phyloP scores from a whole-genome alignment of 352 stramenopile species.

The Phytophthora hybrid region DNA sequence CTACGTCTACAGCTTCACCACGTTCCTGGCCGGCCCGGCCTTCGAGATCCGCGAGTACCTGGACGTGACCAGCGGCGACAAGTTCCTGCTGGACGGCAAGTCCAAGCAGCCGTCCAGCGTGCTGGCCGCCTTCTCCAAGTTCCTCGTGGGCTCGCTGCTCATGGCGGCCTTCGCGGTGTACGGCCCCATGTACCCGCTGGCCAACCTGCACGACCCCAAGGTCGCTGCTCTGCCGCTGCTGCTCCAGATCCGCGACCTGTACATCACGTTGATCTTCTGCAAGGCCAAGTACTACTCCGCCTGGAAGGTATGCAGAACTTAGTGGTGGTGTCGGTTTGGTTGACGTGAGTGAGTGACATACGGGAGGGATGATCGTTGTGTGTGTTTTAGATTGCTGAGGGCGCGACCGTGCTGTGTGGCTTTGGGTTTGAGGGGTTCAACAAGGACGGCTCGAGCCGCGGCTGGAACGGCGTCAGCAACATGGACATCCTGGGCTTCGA shows the following conservation, averaged over 20 bases:
- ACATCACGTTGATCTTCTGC: slow-evolving; percentile 92
- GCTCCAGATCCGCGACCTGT: slow-evolving; percentile 82
- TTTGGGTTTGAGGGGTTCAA: slow-evolving; percentile 95
- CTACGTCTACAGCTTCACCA: slow-evolving; percentile 98
- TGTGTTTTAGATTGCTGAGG: slow-evolving; percentile 47
- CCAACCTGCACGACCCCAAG: slow-evolving; percentile 55
- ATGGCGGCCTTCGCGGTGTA: slow-evolving; percentile 61
- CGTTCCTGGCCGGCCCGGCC: slow-evolving; percentile 94
- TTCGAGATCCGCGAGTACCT: slow-evolving; percentile 93
- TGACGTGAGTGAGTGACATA: background rate
- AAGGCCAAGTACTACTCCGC: slow-evolving; percentile 97
- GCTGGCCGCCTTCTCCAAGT: slow-evolving; percentile 73
- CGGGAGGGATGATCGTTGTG: background rate
- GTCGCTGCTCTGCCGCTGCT: slow-evolving; percentile 62
- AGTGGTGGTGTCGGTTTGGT: background rate
- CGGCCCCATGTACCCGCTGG: slow-evolving; percentile 59
- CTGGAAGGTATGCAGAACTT: slow-evolving; percentile 80
- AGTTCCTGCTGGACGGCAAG: slow-evolving; percentile 64
- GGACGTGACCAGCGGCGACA: slow-evolving; percentile 70
- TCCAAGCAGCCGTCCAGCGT: slow-evolving; percentile 62
- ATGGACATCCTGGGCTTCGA: slow-evolving; percentile 97
- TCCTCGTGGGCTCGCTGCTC: slow-evolving; percentile 56
- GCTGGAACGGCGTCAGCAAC: slow-evolving; percentile 96
- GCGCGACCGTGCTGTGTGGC: slow-evolving; percentile 78
- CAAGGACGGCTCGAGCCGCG: slow-evolving; percentile 69